A percentile compares a stretch with the other conserved stretches of the same genome.
Conservation (phyloP, 768 basidiomycete genomes). For the Udeniomyces megalosporus region DNA sequence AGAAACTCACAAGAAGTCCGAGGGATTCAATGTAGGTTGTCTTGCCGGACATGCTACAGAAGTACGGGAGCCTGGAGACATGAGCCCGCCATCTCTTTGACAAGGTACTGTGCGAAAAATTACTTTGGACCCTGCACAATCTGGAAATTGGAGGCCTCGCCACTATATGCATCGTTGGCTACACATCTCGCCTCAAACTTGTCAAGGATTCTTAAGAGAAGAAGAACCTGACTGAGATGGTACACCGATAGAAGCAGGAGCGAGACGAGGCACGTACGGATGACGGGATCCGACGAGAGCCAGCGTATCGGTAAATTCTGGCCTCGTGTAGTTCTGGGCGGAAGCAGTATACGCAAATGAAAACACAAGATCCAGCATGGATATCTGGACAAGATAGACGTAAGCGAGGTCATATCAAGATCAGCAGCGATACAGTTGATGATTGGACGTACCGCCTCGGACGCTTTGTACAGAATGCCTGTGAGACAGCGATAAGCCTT, state of each 20-base stretch:
- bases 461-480: constrained; percentile 57
- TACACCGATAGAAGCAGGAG: neutral
- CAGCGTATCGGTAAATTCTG: constrained; percentile 65
- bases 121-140: constrained; percentile 64
- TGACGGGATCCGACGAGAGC: constrained; percentile 81
- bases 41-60: constrained; percentile 62
- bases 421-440: too few species aligned
- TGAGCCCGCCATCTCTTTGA: too few species aligned
- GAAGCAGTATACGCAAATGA: constrained; percentile 72
- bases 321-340: constrained; percentile 54
- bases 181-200: constrained; percentile 42
- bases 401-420: too few species aligned
- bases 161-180: constrained; percentile 76
- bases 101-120: too few species aligned
- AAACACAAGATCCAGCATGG: constrained; percentile 76
- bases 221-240: neutral
- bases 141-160: constrained; percentile 65
- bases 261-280: constrained; percentile 34
- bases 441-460: constrained; percentile 63
- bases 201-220: constrained; percentile 4
- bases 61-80: constrained; percentile 17
- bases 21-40: constrained; percentile 57
- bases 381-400: constrained; percentile 54
- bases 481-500: neutral
- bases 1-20: constrained; percentile 40